Evolutionary conservation across 106 monocot species (phyloP).

Genomic region (Iris macrosiphon): DNA sequence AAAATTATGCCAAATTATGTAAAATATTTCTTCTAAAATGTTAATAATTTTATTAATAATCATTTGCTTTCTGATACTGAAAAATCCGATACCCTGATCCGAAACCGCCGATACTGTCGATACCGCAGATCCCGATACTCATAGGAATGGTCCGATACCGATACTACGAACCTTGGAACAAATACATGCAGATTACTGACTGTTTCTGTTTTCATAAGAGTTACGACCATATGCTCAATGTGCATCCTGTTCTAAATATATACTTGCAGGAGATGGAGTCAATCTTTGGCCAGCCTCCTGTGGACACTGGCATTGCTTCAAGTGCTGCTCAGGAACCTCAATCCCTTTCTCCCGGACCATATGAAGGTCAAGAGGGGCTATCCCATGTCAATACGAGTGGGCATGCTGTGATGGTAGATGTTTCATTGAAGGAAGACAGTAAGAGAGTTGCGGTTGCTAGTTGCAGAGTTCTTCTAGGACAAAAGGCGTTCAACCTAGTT

Average conservation of each 20-base stretch:
- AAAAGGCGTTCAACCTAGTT: constrained; percentile 58
- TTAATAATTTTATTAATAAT: too few species aligned
- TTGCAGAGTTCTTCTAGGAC: constrained; percentile 79
- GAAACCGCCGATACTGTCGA: too few species aligned
- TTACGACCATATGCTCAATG: neutral
- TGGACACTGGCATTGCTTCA: constrained; percentile 10
- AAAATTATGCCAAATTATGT: too few species aligned
- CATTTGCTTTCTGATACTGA: too few species aligned
- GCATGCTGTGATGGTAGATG: constrained; percentile 72
- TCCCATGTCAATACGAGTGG: constrained; percentile 61
- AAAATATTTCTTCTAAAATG: too few species aligned
- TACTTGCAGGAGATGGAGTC: constrained; percentile 74
- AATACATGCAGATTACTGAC: too few species aligned
- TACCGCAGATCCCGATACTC: too few species aligned
- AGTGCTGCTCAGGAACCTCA: constrained; percentile 13
- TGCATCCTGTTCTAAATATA: neutral
- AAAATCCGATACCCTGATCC: too few species aligned
- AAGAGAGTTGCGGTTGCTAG: constrained; percentile 66
- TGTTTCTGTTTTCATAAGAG: neutral
- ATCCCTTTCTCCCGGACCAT: neutral
- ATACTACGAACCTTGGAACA: too few species aligned
- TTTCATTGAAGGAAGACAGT: constrained; percentile 65
- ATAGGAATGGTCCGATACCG: too few species aligned
- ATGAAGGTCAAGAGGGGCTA: constrained; percentile 16
- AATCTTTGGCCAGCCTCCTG: constrained; percentile 58